Evolutionary conservation across 2,329 filamentous ascomycete genomes (phyloP), one percentile per base, ranked within the genome.

Genomic region (Pyrenophora seminiperda): DNA sequence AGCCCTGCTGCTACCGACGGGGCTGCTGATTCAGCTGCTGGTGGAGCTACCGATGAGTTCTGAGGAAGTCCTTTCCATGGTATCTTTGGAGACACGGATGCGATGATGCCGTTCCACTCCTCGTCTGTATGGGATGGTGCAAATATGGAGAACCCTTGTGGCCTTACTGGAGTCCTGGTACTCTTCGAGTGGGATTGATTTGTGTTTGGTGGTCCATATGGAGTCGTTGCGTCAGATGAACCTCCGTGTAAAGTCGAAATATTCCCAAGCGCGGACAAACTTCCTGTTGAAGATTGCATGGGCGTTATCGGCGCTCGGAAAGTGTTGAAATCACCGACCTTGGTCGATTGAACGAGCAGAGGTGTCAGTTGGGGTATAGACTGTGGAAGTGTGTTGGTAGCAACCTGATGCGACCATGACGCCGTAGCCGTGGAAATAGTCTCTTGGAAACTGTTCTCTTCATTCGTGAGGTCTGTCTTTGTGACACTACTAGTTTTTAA

Each of bases 31-130:
- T 33, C 4, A 47, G n/a, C 19, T 6, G 5, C 17, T 17, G 27
- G 10, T 20, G 18, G 27, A 15, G 27, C n/a, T 38, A 29, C 13
- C 4, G n/a, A 13, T 34, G 29, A 29, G 7, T 19, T 11, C 19
- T 32, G 27, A 37, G 40, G 24, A 2, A 14, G 10, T 6, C 10
- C 19, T 20, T 13, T 30, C 13, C 15, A 31, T 24, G 38, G 4
- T 13, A 36, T 40, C 19, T 30, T 20, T 32, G 50, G 45, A 7
- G 31, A 43, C 36, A 19, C 14, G 14, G 52, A 41, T 14, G 22
- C 19, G 7, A 42, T 2, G n/a, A 47, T 7, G 3, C 45, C 50
- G 20, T 48, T 41, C 37, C 39, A 34, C 31, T 55, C 50, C 11
- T 41, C 18, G 3, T 49, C 19, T 5, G 43, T 52, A n/a, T 41